Evolutionary conservation across 352 stramenopile genomes (phyloP).

Genomic region (Globisporangium paroecandrum): DNA sequence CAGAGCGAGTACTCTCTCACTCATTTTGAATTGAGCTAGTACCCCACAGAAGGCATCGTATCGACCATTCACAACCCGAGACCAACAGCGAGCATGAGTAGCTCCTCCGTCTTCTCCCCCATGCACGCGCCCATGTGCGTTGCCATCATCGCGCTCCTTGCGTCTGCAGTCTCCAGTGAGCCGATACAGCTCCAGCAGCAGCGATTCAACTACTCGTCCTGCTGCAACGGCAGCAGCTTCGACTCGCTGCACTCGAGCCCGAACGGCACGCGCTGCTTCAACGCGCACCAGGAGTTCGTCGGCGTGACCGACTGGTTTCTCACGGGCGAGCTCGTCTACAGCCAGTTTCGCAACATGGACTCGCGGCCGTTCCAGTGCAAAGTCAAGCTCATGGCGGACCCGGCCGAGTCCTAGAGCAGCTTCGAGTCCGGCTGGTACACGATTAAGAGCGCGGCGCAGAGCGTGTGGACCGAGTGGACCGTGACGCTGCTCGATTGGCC

Average conservation of each 20-base stretch:
- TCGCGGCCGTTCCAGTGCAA: neutral
- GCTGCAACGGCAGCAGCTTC: constrained; percentile 1
- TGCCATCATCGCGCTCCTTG: neutral
- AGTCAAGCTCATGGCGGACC: constrained; percentile 3
- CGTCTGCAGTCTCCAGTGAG: neutral
- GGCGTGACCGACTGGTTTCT: neutral
- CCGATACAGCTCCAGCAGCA: neutral
- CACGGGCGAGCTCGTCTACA: neutral
- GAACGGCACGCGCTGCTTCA: neutral
- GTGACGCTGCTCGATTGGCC: neutral
- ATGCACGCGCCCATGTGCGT: neutral
- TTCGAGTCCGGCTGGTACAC: neutral
- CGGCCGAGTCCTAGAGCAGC: neutral
- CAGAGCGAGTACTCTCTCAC: neutral
- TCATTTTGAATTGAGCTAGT: too few relatives aligned
- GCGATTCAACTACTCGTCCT: constrained; percentile 1
- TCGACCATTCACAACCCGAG: too few relatives aligned
- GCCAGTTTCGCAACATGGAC: constrained; percentile 3
- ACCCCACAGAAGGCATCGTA: too few relatives aligned
- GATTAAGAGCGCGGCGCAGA: neutral
- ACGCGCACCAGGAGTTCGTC: constrained; percentile 3
- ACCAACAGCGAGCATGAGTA: neutral
- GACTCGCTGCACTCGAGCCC: constrained; percentile 2
- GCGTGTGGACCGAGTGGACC: neutral
- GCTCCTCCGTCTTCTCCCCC: neutral